Percentiles rank a stretch among this genome's conserved stretches.
These are phyloP conservation scores for Coriolopsis trogii DNA, from an alignment of 1,284 basidiomycete genomes.

Conservation along the genomic window DNA sequence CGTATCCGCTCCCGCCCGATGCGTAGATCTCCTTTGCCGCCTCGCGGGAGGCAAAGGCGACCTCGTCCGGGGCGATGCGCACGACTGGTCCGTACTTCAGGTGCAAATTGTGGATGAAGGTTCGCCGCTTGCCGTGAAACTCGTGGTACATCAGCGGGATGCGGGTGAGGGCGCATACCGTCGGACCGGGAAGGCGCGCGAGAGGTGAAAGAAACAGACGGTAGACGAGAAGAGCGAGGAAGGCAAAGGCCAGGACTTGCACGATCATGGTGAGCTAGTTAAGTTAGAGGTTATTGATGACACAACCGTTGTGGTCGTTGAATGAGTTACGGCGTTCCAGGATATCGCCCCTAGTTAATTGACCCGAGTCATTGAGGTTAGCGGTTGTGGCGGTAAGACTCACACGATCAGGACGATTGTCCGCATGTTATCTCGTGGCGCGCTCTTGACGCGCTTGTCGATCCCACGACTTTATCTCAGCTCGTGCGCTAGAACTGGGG, in stretches of 20 bases:
- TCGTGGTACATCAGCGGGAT: constrained; percentile 30
- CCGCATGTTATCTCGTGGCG: too few relatives aligned
- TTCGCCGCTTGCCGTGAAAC: constrained; percentile 16
- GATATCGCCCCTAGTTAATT: too few relatives aligned
- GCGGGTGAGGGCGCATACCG: constrained; percentile 23
- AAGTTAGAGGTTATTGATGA: too few relatives aligned
- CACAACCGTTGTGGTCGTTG: too few relatives aligned
- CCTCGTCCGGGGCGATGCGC: constrained; percentile 32
- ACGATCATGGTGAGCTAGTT: background rate
- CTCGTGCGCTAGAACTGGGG: too few relatives aligned
- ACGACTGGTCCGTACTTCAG: constrained; percentile 30
- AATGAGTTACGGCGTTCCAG: too few relatives aligned
- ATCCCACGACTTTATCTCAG: too few relatives aligned
- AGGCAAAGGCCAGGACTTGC: background rate
- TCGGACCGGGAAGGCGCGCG: constrained; percentile 28
- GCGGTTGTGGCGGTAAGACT: too few relatives aligned
- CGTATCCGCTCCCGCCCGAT: constrained; percentile 29
- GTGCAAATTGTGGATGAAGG: constrained; percentile 29
- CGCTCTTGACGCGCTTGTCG: too few relatives aligned
- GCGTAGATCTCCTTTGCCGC: constrained; percentile 31
- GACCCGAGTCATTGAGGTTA: too few relatives aligned
- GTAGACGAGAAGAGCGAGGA: constrained; percentile 8
- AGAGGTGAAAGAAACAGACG: constrained; percentile 27
- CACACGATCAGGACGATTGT: too few relatives aligned
- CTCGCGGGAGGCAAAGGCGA: constrained; percentile 29